Conservation (phyloP, 108 stramenopile species). For the Skeletonema tropicum region DNA sequence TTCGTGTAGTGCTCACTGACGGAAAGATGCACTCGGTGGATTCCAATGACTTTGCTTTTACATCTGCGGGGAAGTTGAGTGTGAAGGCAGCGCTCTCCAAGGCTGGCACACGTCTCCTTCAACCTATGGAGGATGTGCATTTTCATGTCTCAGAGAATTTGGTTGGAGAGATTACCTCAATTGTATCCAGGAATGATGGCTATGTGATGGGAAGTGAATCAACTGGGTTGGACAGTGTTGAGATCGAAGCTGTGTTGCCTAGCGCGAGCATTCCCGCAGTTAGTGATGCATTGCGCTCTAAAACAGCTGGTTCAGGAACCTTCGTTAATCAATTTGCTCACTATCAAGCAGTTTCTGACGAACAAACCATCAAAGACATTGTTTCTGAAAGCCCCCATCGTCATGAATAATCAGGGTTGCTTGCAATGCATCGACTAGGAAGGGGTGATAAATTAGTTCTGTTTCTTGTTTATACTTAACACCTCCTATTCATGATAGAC, state of each 20-base stretch:
- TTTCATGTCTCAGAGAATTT: constrained; percentile 18
- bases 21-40: constrained; percentile 51
- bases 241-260: constrained; percentile 34
- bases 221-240: constrained; percentile 13
- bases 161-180: constrained; percentile 31
- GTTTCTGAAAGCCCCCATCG: constrained; percentile 20
- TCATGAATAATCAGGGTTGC: constrained; percentile 21
- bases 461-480: constrained; percentile 2
- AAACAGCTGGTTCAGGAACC: constrained; percentile 20
- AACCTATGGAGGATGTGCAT: constrained; percentile 44
- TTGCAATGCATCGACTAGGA: no score
- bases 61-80: constrained; percentile 29
- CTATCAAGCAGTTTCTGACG: constrained; percentile 37
- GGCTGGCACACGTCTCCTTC: constrained; percentile 28
- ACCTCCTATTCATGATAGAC: constrained; percentile 74
- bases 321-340: constrained; percentile 29
- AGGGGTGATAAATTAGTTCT: not conserved
- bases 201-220: constrained; percentile 24
- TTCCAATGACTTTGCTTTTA: constrained; percentile 46
- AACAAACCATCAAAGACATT: constrained; percentile 10
- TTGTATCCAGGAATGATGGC: constrained; percentile 32
- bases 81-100: constrained; percentile 36
- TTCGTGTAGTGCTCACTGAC: constrained; percentile 33
- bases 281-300: constrained; percentile 26
- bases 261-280: constrained; percentile 31